Evolutionary conservation across 1,139 yeast species (phyloP).

Genomic region (Suhomyces panamericanus): DNA sequence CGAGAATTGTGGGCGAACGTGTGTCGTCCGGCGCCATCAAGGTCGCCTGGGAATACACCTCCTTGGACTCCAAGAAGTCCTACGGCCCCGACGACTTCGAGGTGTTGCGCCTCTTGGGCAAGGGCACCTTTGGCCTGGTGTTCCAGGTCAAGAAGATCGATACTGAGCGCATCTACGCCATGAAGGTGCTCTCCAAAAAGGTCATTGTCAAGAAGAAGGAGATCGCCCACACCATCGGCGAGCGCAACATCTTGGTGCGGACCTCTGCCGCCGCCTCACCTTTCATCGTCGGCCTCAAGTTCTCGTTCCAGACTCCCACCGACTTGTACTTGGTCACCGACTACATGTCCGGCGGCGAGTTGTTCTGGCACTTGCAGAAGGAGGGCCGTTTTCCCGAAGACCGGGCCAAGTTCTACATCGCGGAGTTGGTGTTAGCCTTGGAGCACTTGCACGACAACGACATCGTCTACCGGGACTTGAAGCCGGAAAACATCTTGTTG

Average conservation of each 20-base stretch:
- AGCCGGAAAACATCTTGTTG: conserved; percentile 88
- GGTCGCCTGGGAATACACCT: conserved; percentile 71
- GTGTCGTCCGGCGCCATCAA: conserved; percentile 71
- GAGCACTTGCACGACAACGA: conserved; percentile 92
- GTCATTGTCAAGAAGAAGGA: conserved; percentile 96
- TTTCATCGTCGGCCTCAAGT: conserved; percentile 91
- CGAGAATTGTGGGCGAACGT: conserved; percentile 74
- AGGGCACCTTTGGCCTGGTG: conserved; percentile 97
- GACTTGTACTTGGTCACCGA: conserved; percentile 93
- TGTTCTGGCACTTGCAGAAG: conserved; percentile 95
- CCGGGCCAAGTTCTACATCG: conserved; percentile 93
- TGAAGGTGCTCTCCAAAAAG: conserved; percentile 92
- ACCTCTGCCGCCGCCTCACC: conserved; percentile 79
- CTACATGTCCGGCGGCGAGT: conserved; percentile 97
- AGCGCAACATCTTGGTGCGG: conserved; percentile 87
- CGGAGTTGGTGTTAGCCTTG: conserved; percentile 86
- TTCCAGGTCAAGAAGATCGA: conserved; percentile 91
- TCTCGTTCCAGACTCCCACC: conserved; percentile 90
- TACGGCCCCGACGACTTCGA: conserved; percentile 95
- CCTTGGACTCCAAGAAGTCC: conserved; percentile 62
- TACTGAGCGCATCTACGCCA: conserved; percentile 87
- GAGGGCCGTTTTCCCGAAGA: conserved; percentile 93
- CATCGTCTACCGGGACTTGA: conserved; percentile 90
- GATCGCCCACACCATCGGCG: conserved; percentile 97
- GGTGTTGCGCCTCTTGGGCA: conserved; percentile 83